phyloP scores from a whole-genome alignment of 176 grass and related monocot genomes.

The Cenchrus americanus region DNA sequence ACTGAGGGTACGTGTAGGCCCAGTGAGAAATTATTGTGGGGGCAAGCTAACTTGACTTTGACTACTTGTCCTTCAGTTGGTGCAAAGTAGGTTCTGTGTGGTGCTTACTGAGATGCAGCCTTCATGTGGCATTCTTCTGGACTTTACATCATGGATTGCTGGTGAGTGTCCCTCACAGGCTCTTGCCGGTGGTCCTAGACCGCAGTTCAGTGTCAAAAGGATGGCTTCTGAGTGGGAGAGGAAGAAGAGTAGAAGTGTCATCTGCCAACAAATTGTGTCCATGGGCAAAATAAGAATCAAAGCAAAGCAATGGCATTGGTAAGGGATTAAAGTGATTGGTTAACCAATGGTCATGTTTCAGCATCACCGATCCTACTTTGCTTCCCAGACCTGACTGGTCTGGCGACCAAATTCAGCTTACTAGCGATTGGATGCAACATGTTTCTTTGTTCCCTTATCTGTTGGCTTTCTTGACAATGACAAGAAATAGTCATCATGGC shows the following conservation, averaged over 20 bases:
- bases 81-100: conserved; percentile 28
- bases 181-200: conserved; percentile 48
- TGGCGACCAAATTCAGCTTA: conserved; percentile 24
- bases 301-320: not conserved
- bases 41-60: conserved; percentile 38
- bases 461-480: conserved; percentile 46
- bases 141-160: conserved; percentile 33
- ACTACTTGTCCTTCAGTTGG: conserved; percentile 42
- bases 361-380: conserved; percentile 25
- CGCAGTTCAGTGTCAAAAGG: conserved; percentile 12
- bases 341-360: conserved; percentile 13
- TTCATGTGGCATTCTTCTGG: conserved; percentile 32
- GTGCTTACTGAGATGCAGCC: conserved; percentile 34
- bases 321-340: not conserved
- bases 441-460: conserved; percentile 43
- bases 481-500: conserved; percentile 21
- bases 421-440: conserved; percentile 32
- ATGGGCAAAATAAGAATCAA: conserved; percentile 8
- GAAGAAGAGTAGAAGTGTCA: conserved; percentile 8
- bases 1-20: conserved; percentile 15
- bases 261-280: conserved; percentile 16
- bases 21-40: conserved; percentile 43
- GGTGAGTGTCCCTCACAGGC: conserved; percentile 32
- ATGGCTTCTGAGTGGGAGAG: not conserved
- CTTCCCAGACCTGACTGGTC: conserved; percentile 27